Evolutionary conservation across 2,329 filamentous ascomycete genomes (phyloP).

Genomic region (Aspergillus sp.): DNA sequence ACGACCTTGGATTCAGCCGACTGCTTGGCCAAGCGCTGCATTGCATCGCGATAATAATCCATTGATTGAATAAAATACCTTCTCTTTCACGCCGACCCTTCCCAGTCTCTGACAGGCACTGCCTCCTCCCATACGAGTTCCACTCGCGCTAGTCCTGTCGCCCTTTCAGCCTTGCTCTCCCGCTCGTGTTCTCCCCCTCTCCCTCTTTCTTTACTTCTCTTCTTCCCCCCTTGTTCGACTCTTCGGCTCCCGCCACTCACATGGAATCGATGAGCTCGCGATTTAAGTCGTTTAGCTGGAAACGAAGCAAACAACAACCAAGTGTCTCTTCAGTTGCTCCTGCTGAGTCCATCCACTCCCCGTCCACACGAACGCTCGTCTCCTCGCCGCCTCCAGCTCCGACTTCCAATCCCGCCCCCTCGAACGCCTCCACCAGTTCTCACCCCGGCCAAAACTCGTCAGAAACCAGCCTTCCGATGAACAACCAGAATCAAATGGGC

Average conservation of each 20-base stretch:
- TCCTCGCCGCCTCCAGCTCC: conserved; percentile 17
- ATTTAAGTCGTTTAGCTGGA: conserved; percentile 51
- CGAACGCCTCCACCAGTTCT: conserved; percentile 34
- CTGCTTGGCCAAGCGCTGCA: conserved; percentile 4
- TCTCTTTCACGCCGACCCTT: conserved; percentile 4
- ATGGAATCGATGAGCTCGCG: conserved; percentile 54
- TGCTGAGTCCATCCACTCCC: conserved; percentile 21
- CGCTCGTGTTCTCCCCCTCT: conserved; percentile 11
- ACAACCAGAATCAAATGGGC: conserved; percentile 54
- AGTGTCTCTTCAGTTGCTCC: conserved; percentile 3
- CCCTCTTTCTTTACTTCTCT: conserved; percentile 14
- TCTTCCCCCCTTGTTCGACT: conserved; percentile 11
- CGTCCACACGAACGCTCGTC: conserved; percentile 15
- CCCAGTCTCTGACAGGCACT: conserved; percentile 12
- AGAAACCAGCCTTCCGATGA: conserved; percentile 56
- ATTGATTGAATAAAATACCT: background rate
- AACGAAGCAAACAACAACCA: conserved; percentile 48
- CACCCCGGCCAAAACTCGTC: conserved; percentile 46
- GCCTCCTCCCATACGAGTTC: conserved; percentile 15
- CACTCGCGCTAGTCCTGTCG: conserved; percentile 16
- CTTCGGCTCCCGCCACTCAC: conserved; percentile 26
- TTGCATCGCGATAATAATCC: conserved; percentile 5
- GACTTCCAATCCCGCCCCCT: conserved; percentile 31
- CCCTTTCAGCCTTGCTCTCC: conserved; percentile 9
- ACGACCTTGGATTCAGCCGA: background rate